A percentile compares a stretch with the other conserved stretches of the same genome.
These are phyloP conservation scores for Beauveria sp. DNA, from an alignment of 2,329 filamentous ascomycete species.

Conservation along the genomic window DNA sequence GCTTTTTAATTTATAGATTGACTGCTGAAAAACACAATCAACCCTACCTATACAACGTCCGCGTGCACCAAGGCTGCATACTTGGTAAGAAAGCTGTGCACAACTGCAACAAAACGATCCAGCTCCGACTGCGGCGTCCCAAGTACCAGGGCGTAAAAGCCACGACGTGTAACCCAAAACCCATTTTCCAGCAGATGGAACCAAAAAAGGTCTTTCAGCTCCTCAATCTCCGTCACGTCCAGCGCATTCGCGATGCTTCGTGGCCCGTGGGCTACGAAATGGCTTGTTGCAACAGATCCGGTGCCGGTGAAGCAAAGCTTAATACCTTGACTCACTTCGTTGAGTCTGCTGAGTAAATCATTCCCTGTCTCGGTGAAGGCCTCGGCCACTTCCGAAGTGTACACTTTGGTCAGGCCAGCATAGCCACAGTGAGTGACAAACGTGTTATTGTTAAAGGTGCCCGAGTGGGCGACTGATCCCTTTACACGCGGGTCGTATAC, in stretches of 20 bases:
- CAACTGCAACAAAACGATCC: constrained; percentile 31
- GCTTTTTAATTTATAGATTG: no score
- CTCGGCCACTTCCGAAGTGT: constrained; percentile 24
- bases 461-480: constrained; percentile 43
- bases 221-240: constrained; percentile 23
- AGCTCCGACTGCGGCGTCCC: constrained; percentile 31
- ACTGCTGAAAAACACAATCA: neutral
- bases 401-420: constrained; percentile 28
- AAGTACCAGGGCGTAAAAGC: constrained; percentile 33
- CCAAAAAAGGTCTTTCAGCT: constrained; percentile 36
- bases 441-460: constrained; percentile 62
- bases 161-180: constrained; percentile 35
- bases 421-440: constrained; percentile 51
- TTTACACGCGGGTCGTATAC: constrained; percentile 43
- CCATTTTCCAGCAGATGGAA: constrained; percentile 37
- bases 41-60: neutral
- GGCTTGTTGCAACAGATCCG: constrained; percentile 29
- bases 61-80: constrained; percentile 15
- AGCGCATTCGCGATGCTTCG: constrained; percentile 21
- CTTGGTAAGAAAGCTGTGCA: constrained; percentile 26
- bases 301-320: constrained; percentile 30
- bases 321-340: constrained; percentile 25
- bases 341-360: constrained; percentile 22
- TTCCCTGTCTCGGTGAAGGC: constrained; percentile 26
- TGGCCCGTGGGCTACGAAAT: constrained; percentile 26